Percentiles rank a stretch among this genome's conserved stretches.
phyloP scores from a whole-genome alignment of 768 basidiomycete genomes.

The Atractiella rhizophila region DNA sequence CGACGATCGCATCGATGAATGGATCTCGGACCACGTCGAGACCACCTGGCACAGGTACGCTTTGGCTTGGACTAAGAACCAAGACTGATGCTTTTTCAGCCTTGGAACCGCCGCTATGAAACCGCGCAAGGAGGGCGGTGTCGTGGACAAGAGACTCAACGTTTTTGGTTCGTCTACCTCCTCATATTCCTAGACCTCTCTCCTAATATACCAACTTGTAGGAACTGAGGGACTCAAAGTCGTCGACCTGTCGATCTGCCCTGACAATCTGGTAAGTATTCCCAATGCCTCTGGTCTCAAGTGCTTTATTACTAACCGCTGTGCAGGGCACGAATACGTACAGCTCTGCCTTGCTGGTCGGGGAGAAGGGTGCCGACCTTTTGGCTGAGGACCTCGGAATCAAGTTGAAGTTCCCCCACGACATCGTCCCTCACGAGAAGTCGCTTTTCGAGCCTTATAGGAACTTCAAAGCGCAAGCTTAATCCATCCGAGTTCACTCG shows the following conservation, averaged over 20 bases:
- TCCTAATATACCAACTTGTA: slow-evolving; percentile 32
- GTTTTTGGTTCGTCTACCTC: background rate
- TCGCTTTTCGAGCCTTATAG: no score
- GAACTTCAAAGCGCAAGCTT: no score
- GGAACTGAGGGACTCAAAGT: slow-evolving; percentile 41
- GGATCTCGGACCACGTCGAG: slow-evolving; percentile 40
- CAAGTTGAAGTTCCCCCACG: no score
- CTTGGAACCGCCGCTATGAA: slow-evolving; percentile 30
- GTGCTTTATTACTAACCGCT: no score
- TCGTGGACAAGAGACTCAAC: slow-evolving; percentile 30
- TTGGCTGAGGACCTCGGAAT: no score
- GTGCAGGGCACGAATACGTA: no score
- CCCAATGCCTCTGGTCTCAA: no score
- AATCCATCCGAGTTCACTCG: no score
- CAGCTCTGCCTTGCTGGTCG: no score
- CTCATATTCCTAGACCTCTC: background rate
- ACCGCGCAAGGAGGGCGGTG: slow-evolving; percentile 38
- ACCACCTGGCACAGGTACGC: slow-evolving; percentile 50
- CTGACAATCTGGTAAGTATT: slow-evolving; percentile 47
- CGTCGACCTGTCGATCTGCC: slow-evolving; percentile 45
- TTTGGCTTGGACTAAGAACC: background rate
- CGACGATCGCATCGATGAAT: slow-evolving; percentile 46
- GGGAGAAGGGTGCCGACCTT: no score
- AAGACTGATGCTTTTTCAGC: no score
- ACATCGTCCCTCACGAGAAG: no score